A percentile compares a stretch with the other conserved stretches of the same genome.
Evolutionary conservation across 2,329 filamentous ascomycete genomes (phyloP).

Genomic region (Saccharata proteae): DNA sequence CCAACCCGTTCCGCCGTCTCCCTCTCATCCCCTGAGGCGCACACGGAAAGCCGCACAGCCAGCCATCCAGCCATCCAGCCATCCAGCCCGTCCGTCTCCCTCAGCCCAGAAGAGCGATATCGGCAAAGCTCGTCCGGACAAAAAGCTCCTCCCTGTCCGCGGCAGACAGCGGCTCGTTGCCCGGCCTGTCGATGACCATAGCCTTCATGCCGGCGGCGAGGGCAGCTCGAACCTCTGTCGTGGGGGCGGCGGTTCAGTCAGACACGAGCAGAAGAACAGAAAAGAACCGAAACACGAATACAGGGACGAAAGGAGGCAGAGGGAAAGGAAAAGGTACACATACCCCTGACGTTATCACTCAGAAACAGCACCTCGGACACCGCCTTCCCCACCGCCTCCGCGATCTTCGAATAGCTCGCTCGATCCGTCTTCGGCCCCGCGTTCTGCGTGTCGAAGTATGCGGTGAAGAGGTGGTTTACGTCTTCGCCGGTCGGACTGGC

Average conservation of each 20-base stretch:
- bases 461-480: conserved; percentile 23
- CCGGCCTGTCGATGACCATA: conserved; percentile 45
- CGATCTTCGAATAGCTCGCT: conserved; percentile 56
- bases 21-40: no score
- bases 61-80: no score
- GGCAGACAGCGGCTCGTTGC: conserved; percentile 49
- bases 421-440: conserved; percentile 61
- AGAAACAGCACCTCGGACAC: conserved; percentile 58
- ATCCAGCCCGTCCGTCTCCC: neutral
- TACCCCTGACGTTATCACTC: conserved; percentile 61
- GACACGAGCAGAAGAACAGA: neutral
- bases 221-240: conserved; percentile 33
- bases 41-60: no score
- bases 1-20: no score
- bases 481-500: conserved; percentile 18
- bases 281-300: neutral
- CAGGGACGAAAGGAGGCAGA: neutral
- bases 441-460: conserved; percentile 63
- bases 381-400: conserved; percentile 34
- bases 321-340: conserved; percentile 10
- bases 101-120: conserved; percentile 5
- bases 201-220: conserved; percentile 29
- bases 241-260: conserved; percentile 12
- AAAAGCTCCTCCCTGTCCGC: conserved; percentile 9
- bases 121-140: conserved; percentile 7